Conservation (phyloP, 164 flowering plant genomes). For the Protea cynaroides region DNA sequence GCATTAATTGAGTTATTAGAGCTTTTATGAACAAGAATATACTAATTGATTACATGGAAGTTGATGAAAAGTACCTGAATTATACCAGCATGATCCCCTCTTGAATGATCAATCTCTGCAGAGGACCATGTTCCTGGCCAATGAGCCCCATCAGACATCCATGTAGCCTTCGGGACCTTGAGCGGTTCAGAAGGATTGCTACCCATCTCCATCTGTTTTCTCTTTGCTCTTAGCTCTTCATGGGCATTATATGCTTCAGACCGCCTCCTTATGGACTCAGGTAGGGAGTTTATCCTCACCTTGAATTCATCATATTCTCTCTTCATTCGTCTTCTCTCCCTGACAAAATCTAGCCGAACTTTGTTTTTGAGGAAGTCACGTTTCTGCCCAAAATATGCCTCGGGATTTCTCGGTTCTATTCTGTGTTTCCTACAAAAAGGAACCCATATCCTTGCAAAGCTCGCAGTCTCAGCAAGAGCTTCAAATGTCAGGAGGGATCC, state of each 20-base stretch:
- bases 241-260: conserved; percentile 88
- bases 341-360: conserved; percentile 72
- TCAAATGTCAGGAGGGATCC: conserved; percentile 85
- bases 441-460: conserved; percentile 80
- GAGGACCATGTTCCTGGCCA: conserved; percentile 94
- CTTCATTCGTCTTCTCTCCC: conserved; percentile 79
- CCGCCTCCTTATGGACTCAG: conserved; percentile 79
- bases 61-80: conserved; percentile 55
- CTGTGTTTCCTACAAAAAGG: conserved; percentile 81
- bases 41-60: not conserved
- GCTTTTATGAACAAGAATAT: not conserved
- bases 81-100: conserved; percentile 87
- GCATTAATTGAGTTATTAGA: not conserved
- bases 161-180: conserved; percentile 75
- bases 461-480: conserved; percentile 87
- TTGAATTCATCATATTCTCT: conserved; percentile 94
- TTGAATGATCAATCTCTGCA: conserved; percentile 58
- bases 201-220: conserved; percentile 58
- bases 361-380: conserved; percentile 77
- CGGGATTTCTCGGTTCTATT: conserved; percentile 82
- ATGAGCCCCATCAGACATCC: conserved; percentile 94
- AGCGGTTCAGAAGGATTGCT: conserved; percentile 38
- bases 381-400: conserved; percentile 77
- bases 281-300: conserved; percentile 79
- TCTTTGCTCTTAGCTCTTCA: conserved; percentile 61